Percentiles rank a stretch among this genome's conserved stretches.
Conservation (phyloP, 176 grass and related monocot species). For the Tuctoria greenei region DNA sequence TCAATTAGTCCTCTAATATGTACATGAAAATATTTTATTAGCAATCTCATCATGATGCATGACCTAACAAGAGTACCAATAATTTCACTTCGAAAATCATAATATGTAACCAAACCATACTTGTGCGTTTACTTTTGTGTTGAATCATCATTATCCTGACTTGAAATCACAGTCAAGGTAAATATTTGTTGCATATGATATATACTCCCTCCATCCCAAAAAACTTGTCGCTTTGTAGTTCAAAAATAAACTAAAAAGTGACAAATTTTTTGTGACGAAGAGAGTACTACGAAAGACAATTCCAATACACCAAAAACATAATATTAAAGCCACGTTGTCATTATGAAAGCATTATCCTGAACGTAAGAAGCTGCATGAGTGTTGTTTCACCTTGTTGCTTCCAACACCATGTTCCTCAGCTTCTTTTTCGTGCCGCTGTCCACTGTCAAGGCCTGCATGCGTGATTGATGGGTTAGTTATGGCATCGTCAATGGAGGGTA, state of each 20-base stretch:
- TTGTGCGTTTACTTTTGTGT: neutral
- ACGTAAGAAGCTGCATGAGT: slow-evolving; percentile 4
- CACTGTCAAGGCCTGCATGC: slow-evolving; percentile 49
- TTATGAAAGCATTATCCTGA: neutral
- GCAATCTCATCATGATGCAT: neutral
- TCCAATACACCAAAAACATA: too few relatives aligned
- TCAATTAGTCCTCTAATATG: neutral
- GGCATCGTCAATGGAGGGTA: too few relatives aligned
- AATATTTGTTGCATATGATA: too few relatives aligned
- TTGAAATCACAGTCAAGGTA: too few relatives aligned
- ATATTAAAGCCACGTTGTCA: too few relatives aligned
- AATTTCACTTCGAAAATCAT: neutral
- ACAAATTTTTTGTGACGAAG: too few relatives aligned
- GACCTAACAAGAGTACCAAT: neutral
- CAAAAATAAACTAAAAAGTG: too few relatives aligned
- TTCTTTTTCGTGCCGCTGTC: slow-evolving; percentile 63
- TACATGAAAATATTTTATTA: neutral
- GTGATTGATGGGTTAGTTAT: neutral
- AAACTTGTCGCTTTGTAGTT: too few relatives aligned
- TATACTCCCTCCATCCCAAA: too few relatives aligned
- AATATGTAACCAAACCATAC: neutral
- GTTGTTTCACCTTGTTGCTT: slow-evolving; percentile 71
- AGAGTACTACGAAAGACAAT: too few relatives aligned
- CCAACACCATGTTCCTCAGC: slow-evolving; percentile 55
- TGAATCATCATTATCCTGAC: neutral